phyloP scores from a whole-genome alignment of 225 moss, liverwort and hornwort genomes.

The Polytrichum commune region DNA sequence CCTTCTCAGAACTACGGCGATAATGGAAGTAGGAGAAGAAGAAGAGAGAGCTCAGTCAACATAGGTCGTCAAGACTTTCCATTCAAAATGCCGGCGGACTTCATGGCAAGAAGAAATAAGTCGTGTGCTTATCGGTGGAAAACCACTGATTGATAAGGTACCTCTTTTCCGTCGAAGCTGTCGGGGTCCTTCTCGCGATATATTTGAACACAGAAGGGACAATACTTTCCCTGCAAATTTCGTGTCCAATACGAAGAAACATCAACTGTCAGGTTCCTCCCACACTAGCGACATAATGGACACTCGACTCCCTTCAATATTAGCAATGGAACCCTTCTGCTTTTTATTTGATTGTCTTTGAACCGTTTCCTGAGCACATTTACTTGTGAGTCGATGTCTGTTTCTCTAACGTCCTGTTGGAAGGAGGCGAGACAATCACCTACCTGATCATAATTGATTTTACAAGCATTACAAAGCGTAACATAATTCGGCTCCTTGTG shows the following conservation, averaged over 20 bases:
- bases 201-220: slow-evolving; percentile 97
- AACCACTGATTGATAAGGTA: slow-evolving; percentile 14
- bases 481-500: slow-evolving; percentile 95
- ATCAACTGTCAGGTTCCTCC: slow-evolving; percentile 3
- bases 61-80: too few relatives aligned
- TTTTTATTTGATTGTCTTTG: not conserved
- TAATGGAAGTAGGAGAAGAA: not conserved
- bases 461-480: slow-evolving; percentile 98
- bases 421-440: not conserved
- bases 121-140: not conserved
- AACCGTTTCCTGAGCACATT: not conserved
- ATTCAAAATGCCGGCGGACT: not conserved
- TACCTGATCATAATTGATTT: slow-evolving; percentile 99
- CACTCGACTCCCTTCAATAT: not conserved
- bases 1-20: not conserved
- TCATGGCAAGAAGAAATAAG: slow-evolving; percentile 5
- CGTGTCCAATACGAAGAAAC: not conserved
- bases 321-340: not conserved
- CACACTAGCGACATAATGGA: too few relatives aligned
- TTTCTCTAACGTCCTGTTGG: not conserved
- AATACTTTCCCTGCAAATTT: slow-evolving; percentile 81
- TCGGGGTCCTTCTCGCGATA: slow-evolving; percentile 99
- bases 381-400: too few relatives aligned
- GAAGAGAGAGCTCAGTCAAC: too few relatives aligned
- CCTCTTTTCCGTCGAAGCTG: slow-evolving; percentile 98